Evolutionary conservation across 352 stramenopile genomes (phyloP).

Genomic region (Globisporangium apiculatum): DNA sequence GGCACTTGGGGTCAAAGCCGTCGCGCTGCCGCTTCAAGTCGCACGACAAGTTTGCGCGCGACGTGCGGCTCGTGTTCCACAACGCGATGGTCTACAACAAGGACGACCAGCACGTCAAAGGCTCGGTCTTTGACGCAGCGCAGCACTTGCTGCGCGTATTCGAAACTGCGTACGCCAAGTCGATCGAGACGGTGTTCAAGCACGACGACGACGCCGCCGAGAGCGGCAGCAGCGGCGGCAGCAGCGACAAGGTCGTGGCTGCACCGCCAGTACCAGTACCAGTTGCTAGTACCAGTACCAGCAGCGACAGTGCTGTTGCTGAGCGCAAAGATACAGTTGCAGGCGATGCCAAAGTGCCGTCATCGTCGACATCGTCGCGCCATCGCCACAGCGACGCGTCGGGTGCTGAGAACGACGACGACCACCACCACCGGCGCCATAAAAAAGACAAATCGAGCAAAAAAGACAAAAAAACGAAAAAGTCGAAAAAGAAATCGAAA

Average conservation of each 20-base stretch:
- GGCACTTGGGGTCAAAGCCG: constrained; percentile 67
- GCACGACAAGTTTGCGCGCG: constrained; percentile 75
- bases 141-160: constrained; percentile 78
- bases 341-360: not conserved
- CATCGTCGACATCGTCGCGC: constrained; percentile 1
- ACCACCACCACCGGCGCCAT: not conserved
- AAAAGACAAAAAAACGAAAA: constrained; percentile 11
- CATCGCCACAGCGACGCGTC: constrained; percentile 4
- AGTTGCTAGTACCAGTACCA: too few relatives aligned
- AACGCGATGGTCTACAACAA: constrained; percentile 81
- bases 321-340: constrained; percentile 22
- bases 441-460: constrained; percentile 5
- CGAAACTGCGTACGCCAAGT: constrained; percentile 73
- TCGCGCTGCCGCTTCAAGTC: constrained; percentile 82
- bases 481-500: constrained; percentile 33
- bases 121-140: constrained; percentile 71
- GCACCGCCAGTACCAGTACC: too few relatives aligned
- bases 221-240: not conserved
- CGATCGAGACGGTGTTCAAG: constrained; percentile 53
- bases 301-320: constrained; percentile 7
- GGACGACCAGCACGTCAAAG: constrained; percentile 62
- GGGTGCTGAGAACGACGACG: constrained; percentile 3
- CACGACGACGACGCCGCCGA: constrained; percentile 5
- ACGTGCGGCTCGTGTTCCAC: constrained; percentile 79
- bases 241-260: not conserved